Base-by-base conservation (phyloP, 140 eudicot genomes). In the Senecio squalidus region DNA sequence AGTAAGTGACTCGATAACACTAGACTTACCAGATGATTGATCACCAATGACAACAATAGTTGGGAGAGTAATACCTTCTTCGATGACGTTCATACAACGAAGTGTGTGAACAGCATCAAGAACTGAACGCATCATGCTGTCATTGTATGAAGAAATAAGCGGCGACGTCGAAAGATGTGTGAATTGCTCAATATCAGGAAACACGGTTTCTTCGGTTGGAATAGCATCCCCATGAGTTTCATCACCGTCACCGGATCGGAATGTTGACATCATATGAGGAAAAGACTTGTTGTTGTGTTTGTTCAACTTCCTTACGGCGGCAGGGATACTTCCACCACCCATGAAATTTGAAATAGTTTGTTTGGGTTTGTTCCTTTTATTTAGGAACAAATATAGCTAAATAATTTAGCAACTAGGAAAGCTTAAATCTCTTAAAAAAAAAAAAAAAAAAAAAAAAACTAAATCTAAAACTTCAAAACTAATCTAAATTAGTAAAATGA, bases 11-110 rank as follows among this genome's bases (percentile, higher is more conserved):
- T 67, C 70, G 2, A 74, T 51, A 2, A 73, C 56, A 17, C 78
- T 65, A 15, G 73, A 51, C 51, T 73, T 73, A 0, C 73, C 74
- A 18, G 74, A 59, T 2, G 74, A 67, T 26, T 67, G 74, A 53
- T 74, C 79, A 2, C 74, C 79, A 6, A 74, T 67, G 6, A 66
- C 79, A 6, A 74, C 74, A 34, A 67, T 74, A 8, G 69, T 59
- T 27, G 69, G 74, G 40, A 74, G 65, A 10, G 49, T 59, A 8
- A 66, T 58, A 10, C 70, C 65, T 26, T 74, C 79, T 59, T 67
- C 52, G 58, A 67, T 58, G 4, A 74, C 64, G 18, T 74, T 67
- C 36, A 74, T 59, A 5, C 65, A 53, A 2, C n/a, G n/a, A n/a
- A n/a, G n/a, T n/a, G n/a, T n/a, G n/a, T n/a, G 71, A 50, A 72